Evolutionary conservation across 2,329 filamentous ascomycete genomes (phyloP).

Genomic region (Drechmeria coniospora): DNA sequence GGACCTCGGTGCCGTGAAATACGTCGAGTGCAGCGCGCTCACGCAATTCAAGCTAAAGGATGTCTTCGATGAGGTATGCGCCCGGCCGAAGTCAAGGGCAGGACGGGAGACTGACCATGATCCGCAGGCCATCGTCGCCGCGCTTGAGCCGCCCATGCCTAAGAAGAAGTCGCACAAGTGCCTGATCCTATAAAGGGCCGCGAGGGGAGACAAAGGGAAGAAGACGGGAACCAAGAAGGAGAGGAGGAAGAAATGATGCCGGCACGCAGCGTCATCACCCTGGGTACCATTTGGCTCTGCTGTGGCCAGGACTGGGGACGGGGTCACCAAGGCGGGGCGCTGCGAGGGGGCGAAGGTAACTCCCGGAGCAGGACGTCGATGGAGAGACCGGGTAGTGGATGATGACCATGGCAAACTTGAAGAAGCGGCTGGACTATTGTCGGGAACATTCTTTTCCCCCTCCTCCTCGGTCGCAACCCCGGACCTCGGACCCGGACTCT

Average conservation of each 20-base stretch:
- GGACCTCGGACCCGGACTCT: too few species aligned
- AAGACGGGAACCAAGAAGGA: conserved; percentile 1
- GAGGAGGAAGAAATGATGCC: conserved; percentile 1
- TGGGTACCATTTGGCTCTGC: too few species aligned
- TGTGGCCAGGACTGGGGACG: too few species aligned
- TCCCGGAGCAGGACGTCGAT: too few species aligned
- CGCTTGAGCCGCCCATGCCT: conserved; percentile 70
- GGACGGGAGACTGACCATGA: conserved; percentile 6
- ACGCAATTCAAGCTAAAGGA: conserved; percentile 99
- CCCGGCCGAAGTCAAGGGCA: not conserved
- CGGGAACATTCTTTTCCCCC: too few species aligned
- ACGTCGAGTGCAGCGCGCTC: conserved; percentile 94
- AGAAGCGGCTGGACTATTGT: too few species aligned
- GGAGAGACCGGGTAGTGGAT: too few species aligned
- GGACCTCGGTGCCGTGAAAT: conserved; percentile 94
- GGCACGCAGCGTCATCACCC: conserved; percentile 3
- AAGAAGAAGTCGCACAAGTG: conserved; percentile 66
- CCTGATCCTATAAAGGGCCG: conserved; percentile 42
- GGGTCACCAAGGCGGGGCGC: too few species aligned
- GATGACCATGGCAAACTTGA: too few species aligned
- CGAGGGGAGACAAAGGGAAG: conserved; percentile 1
- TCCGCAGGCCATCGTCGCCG: conserved; percentile 77
- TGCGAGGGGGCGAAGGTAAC: too few species aligned
- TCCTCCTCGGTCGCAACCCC: too few species aligned
- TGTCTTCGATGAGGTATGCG: conserved; percentile 88